phyloP scores from a whole-genome alignment of 164 flowering plant genomes.

The Chloranthus sessilifolius region DNA sequence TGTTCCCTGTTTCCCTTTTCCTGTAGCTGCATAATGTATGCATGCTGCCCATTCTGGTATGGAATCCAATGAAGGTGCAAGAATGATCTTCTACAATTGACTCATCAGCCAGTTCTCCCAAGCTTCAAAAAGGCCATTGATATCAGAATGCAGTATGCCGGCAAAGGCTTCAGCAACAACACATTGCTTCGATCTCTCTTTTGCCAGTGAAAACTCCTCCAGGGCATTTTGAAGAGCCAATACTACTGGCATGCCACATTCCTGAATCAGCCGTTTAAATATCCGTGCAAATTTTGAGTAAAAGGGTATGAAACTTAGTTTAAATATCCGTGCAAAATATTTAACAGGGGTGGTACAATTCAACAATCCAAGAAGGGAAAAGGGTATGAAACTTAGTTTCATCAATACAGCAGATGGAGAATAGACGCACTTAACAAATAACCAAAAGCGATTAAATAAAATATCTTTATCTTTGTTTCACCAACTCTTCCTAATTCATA shows the following conservation, averaged over 20 bases:
- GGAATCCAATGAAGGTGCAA: constrained; percentile 84
- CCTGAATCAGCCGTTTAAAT: constrained; percentile 83
- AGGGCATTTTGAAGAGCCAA: constrained; percentile 49
- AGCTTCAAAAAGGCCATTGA: constrained; percentile 60
- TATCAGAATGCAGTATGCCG: constrained; percentile 91
- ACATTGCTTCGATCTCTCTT: constrained; percentile 96
- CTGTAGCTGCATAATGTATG: constrained; percentile 95
- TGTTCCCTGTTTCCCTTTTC: constrained; percentile 89
- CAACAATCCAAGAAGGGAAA: too few species aligned
- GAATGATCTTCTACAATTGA: constrained; percentile 58
- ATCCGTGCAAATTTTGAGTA: constrained; percentile 89
- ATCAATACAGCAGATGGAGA: too few species aligned
- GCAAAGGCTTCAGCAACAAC: constrained; percentile 98
- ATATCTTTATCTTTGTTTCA: too few species aligned
- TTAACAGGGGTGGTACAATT: too few species aligned
- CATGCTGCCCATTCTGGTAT: constrained; percentile 97
- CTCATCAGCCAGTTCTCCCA: constrained; percentile 86
- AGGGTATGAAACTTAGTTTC: too few species aligned
- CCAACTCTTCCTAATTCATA: too few species aligned
- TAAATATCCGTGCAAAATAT: too few species aligned
- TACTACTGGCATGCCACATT: constrained; percentile 88
- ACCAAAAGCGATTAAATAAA: too few species aligned
- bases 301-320: too few species aligned
- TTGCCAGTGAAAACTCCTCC: constrained; percentile 70
- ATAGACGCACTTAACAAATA: too few species aligned